These are phyloP conservation scores for Lanmaoa rubissima DNA, from an alignment of 768 basidiomycete species.

Conservation along the genomic window DNA sequence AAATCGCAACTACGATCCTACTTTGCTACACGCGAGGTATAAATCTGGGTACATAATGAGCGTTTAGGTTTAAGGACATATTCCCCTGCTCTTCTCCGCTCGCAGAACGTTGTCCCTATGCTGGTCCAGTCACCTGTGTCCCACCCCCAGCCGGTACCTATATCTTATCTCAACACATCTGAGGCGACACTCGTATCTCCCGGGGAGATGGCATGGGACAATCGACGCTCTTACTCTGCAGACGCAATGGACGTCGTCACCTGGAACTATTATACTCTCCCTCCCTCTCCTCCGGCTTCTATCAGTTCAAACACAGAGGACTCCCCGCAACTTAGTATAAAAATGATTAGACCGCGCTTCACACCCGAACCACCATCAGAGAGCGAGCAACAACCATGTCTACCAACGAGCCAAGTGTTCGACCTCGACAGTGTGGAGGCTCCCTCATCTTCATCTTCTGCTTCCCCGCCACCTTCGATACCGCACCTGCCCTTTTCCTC, in stretches of 20 bases:
- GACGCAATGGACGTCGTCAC: conserved; percentile 39
- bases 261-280: conserved; percentile 48
- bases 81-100: conserved; percentile 15
- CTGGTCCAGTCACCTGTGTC: conserved; percentile 15
- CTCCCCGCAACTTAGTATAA: conserved; percentile 45
- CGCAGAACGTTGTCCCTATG: conserved; percentile 10
- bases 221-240: conserved; percentile 36
- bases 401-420: conserved; percentile 74
- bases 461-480: conserved; percentile 30
- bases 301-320: conserved; percentile 42
- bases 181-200: conserved; percentile 58
- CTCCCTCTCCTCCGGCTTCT: conserved; percentile 50
- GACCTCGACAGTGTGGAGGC: conserved; percentile 41
- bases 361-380: conserved; percentile 44
- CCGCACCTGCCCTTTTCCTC: conserved; percentile 37
- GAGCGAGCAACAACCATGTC: conserved; percentile 50
- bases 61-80: conserved; percentile 21
- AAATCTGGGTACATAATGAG: conserved; percentile 27
- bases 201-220: conserved; percentile 49
- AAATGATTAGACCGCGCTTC: conserved; percentile 52
- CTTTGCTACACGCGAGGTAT: conserved; percentile 32
- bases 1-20: conserved; percentile 23
- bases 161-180: conserved; percentile 57
- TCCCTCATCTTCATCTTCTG: conserved; percentile 35
- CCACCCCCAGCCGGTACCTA: conserved; percentile 38